These are phyloP conservation scores for Pyracantha coccinea DNA, from an alignment of 331 rosid species.

Conservation along the genomic window DNA sequence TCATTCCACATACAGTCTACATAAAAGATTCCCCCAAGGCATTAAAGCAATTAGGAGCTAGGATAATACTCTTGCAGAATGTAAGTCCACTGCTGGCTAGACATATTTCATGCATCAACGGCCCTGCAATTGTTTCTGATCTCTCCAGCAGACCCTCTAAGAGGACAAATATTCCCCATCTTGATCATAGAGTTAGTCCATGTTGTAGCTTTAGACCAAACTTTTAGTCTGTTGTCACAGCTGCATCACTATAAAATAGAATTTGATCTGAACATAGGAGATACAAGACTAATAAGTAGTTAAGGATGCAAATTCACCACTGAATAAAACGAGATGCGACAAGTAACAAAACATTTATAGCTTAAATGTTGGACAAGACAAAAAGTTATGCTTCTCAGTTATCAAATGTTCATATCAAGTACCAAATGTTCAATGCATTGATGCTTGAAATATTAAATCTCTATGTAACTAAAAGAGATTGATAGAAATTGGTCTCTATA, in stretches of 20 bases:
- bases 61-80: neutral
- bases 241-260: conserved; percentile 37
- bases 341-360: too few species aligned
- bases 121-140: conserved; percentile 64
- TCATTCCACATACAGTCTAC: neutral
- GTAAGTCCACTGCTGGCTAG: neutral
- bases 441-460: neutral
- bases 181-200: conserved; percentile 57
- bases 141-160: conserved; percentile 64
- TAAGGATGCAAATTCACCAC: too few species aligned
- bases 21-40: neutral
- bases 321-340: too few species aligned
- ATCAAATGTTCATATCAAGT: neutral
- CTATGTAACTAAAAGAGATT: neutral
- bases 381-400: too few species aligned
- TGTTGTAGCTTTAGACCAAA: conserved; percentile 48
- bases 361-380: too few species aligned
- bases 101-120: conserved; percentile 22
- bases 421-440: neutral
- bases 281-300: too few species aligned
- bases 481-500: neutral
- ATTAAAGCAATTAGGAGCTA: neutral
- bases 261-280: conserved; percentile 83
- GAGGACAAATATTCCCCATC: conserved; percentile 64
- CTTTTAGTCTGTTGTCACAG: conserved; percentile 38